A percentile compares a stretch with the other conserved stretches of the same genome.
These are phyloP conservation scores for Vitis hybrid DNA, from an alignment of 177 flowering plant genomes.

Conservation along the genomic window DNA sequence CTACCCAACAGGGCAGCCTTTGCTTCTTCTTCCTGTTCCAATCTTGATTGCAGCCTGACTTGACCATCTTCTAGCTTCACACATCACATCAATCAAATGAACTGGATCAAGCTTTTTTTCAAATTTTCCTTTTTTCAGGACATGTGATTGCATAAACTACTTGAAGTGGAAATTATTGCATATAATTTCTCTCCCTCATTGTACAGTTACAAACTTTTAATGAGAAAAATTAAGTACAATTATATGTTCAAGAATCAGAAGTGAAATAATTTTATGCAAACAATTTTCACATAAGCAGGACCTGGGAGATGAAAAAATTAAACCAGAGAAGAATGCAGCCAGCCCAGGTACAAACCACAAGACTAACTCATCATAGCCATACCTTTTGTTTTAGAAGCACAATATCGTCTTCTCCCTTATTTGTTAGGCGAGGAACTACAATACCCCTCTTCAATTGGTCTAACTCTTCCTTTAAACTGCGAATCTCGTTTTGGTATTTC, in stretches of 20 bases:
- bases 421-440: conserved; percentile 56
- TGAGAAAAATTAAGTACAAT: too few relatives aligned
- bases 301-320: not conserved
- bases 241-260: too few relatives aligned
- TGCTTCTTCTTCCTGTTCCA: conserved; percentile 97
- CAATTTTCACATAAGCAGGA: not conserved
- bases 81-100: conserved; percentile 20
- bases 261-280: too few relatives aligned
- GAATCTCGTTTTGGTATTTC: conserved; percentile 95
- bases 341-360: not conserved
- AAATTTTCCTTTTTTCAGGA: too few relatives aligned
- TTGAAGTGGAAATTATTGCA: too few relatives aligned
- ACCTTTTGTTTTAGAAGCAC: conserved; percentile 87
- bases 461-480: conserved; percentile 78
- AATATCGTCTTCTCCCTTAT: conserved; percentile 60
- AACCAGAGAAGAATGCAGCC: not conserved
- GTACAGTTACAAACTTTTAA: too few relatives aligned
- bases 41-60: conserved; percentile 82
- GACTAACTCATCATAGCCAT: conserved; percentile 6
- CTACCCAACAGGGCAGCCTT: conserved; percentile 89
- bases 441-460: conserved; percentile 83
- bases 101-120: not conserved
- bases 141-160: too few relatives aligned
- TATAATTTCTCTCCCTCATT: too few relatives aligned
- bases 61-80: conserved; percentile 96